Evolutionary conservation across 108 stramenopile genomes (phyloP).

Genomic region (Schizochytrium sp.): DNA sequence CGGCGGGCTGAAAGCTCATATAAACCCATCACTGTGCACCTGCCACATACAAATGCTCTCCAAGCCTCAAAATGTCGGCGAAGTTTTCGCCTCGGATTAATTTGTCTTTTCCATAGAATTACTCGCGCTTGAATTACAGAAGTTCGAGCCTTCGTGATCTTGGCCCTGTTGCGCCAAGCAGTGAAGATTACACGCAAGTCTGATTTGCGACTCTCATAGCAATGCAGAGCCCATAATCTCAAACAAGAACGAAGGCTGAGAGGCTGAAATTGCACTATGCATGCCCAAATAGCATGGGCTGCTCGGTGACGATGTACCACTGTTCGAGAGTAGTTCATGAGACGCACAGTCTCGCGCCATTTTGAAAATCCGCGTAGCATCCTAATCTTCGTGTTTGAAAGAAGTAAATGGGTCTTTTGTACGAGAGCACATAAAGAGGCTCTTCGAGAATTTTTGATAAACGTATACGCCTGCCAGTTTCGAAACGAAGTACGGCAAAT

Average conservation of each 20-base stretch:
- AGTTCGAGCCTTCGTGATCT: not conserved
- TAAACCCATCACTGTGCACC: not conserved
- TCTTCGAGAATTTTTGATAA: too few relatives aligned
- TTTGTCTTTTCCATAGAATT: not conserved
- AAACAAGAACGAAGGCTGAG: not conserved
- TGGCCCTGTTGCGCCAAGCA: not conserved
- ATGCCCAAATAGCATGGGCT: not conserved
- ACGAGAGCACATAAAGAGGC: too few relatives aligned
- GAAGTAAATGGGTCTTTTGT: too few relatives aligned
- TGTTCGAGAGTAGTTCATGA: too few relatives aligned
- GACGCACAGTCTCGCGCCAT: too few relatives aligned
- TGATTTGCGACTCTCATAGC: not conserved
- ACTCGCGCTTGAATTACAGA: not conserved
- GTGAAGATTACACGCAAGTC: not conserved
- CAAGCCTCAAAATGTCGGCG: constrained; percentile 1
- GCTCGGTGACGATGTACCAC: not conserved
- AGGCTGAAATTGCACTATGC: not conserved
- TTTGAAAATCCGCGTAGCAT: too few relatives aligned
- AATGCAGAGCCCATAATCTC: not conserved
- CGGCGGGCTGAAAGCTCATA: not conserved
- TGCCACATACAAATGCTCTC: not conserved
- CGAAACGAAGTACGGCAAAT: too few relatives aligned
- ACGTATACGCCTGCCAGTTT: too few relatives aligned
- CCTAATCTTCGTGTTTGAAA: too few relatives aligned
- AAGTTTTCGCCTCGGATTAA: not conserved